Evolutionary conservation across 495 filamentous ascomycete species (phyloP).

Genomic region (Podospora bellae-mahoneyi): DNA sequence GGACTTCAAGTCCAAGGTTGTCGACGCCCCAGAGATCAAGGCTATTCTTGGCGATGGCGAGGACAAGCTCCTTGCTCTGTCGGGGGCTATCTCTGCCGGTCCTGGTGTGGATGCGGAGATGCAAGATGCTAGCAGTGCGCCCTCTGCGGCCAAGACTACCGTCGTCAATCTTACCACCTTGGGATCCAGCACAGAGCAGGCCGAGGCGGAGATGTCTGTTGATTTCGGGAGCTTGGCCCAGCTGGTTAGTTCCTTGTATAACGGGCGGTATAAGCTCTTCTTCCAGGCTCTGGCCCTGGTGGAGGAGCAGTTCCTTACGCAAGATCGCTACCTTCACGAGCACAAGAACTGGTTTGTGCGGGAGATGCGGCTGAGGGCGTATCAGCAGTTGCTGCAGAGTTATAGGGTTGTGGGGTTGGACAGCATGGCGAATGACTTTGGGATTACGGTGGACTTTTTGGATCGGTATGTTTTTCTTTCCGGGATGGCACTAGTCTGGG

Average conservation of each 20-base stretch:
- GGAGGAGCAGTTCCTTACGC: conserved; percentile 87
- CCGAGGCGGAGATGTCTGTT: conserved; percentile 72
- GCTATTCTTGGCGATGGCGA: conserved; percentile 88
- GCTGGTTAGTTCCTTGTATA: conserved; percentile 86
- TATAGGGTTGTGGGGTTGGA: conserved; percentile 93
- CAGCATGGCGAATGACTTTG: conserved; percentile 95
- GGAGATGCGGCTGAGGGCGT: conserved; percentile 93
- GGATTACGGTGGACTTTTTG: conserved; percentile 90
- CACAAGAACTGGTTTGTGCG: conserved; percentile 94
- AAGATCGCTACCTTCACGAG: conserved; percentile 91
- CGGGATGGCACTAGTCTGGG: no score
- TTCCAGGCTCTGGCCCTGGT: conserved; percentile 87
- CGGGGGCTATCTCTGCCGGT: conserved; percentile 72
- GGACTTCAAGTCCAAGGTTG: conserved; percentile 97
- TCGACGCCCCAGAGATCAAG: conserved; percentile 96
- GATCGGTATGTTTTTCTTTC: conserved; percentile 64
- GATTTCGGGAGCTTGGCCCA: conserved; percentile 80
- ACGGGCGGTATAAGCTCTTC: conserved; percentile 87
- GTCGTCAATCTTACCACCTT: conserved; percentile 85
- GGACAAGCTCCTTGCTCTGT: conserved; percentile 76
- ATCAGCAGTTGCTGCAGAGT: conserved; percentile 94
- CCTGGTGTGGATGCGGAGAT: conserved; percentile 79
- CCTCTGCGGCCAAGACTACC: conserved; percentile 56
- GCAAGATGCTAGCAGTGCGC: conserved; percentile 60
- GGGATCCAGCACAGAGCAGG: conserved; percentile 60